Base-by-base conservation (phyloP, 108 stramenopile species). In the Craspedostauros australis region DNA sequence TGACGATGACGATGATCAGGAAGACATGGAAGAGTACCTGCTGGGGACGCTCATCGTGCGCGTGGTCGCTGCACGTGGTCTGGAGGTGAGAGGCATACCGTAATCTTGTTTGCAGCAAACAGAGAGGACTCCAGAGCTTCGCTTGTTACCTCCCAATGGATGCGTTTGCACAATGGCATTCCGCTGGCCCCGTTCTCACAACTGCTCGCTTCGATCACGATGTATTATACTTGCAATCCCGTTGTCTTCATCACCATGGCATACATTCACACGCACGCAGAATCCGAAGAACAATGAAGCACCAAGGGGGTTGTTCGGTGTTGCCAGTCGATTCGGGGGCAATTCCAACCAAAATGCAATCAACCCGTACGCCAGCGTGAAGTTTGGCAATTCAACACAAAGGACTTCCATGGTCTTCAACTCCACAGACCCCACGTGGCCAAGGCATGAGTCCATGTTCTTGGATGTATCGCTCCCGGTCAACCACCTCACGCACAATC, bases 41-140 rank as follows among this genome's bases (percentile, higher is more conserved):
- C 54, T 91, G 48, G 90, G 90, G 5, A 91, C 86, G 1, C 39
- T 91, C 29, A 65, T 91, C 46, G 79, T 87, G 7, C 69, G 90
- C 26, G 84, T 91, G 42, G 77, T 86, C 33, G 83, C 84, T 16
- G 90, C 85, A 6, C 64, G 81, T 48, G 65, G 83, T 48, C 53
- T 91, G 46, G 76, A 73, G 48, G 27, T 18, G n/a, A n/a, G n/a
- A n/a, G n/a, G n/a, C n/a, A n/a, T n/a, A n/a, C n/a, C n/a, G n/a
- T n/a, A n/a, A n/a, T n/a, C n/a, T n/a, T n/a, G n/a, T n/a, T n/a
- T n/a, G n/a, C n/a, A n/a, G n/a, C n/a, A n/a, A n/a, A n/a, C n/a
- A n/a, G n/a, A n/a, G n/a, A n/a, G n/a, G n/a, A n/a, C n/a, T n/a
- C n/a, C n/a, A n/a, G n/a, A n/a, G n/a, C n/a, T n/a, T n/a, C n/a